Conservation (phyloP, 208 protist genomes). For the Histomonas meleagridis region DNA sequence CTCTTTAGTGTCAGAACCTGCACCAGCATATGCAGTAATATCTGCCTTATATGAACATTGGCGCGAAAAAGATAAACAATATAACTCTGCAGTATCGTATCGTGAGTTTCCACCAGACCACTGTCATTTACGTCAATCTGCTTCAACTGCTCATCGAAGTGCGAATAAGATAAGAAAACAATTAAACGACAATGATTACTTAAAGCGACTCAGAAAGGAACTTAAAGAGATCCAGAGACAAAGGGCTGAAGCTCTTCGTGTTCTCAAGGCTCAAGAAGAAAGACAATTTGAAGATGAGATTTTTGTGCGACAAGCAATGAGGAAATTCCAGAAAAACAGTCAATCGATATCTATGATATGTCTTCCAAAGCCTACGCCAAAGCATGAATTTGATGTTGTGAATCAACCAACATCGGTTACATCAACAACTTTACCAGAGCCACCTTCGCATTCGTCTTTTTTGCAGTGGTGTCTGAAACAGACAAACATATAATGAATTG, state of each 20-base stretch:
- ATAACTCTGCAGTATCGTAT: not conserved
- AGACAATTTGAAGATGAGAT: not conserved
- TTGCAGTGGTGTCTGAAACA: conserved; percentile 11
- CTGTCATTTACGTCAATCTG: not conserved
- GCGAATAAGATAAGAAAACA: not conserved
- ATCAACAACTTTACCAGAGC: not conserved
- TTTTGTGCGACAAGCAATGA: not conserved
- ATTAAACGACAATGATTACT: not conserved
- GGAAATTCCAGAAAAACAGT: not conserved
- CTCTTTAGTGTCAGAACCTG: not conserved
- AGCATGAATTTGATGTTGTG: not conserved
- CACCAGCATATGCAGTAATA: not conserved
- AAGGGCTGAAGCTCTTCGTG: not conserved
- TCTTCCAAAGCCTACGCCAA: not conserved
- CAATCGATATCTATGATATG: not conserved
- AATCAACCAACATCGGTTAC: not conserved
- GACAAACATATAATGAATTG: too few species aligned
- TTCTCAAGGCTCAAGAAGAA: not conserved
- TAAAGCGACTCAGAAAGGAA: not conserved
- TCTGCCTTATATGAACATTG: conserved; percentile 2
- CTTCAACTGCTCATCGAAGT: not conserved
- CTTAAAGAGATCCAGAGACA: not conserved
- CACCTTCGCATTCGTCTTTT: not conserved
- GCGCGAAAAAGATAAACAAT: not conserved
- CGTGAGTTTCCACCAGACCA: conserved; percentile 14